Conservation (phyloP, 2,329 filamentous ascomycete genomes). For the Colletotrichum plurivorum region DNA sequence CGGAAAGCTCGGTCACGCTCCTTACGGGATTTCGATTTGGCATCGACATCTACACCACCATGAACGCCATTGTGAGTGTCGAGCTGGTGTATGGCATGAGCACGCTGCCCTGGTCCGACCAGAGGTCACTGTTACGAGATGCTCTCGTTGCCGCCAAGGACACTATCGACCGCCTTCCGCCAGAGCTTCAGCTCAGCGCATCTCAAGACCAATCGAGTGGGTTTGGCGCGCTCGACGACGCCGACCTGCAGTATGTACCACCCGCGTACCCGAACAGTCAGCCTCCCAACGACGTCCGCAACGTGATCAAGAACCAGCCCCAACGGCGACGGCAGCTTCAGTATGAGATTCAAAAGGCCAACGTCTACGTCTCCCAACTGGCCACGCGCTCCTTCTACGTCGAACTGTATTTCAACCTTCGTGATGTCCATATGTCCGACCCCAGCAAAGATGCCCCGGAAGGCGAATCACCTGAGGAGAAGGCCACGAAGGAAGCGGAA, state of each 20-base stretch:
- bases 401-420: slow-evolving; percentile 86
- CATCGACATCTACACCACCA: slow-evolving; percentile 83
- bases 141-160: slow-evolving; percentile 79
- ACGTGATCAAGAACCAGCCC: slow-evolving; percentile 63
- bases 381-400: slow-evolving; percentile 88
- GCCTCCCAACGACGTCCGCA: slow-evolving; percentile 65
- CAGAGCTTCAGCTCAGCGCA: slow-evolving; percentile 73
- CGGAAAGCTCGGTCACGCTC: slow-evolving; percentile 76
- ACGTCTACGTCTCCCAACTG: slow-evolving; percentile 87
- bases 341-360: slow-evolving; percentile 92
- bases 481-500: slow-evolving; percentile 55
- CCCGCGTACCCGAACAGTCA: slow-evolving; percentile 63
- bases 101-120: slow-evolving; percentile 82
- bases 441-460: slow-evolving; percentile 54
- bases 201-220: slow-evolving; percentile 52
- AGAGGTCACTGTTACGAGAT: slow-evolving; percentile 79
- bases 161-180: slow-evolving; percentile 76
- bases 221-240: slow-evolving; percentile 59
- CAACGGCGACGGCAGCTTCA: slow-evolving; percentile 72
- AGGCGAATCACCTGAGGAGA: slow-evolving; percentile 53
- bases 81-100: slow-evolving; percentile 87
- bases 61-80: slow-evolving; percentile 83
- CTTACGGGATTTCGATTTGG: slow-evolving; percentile 87
- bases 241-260: slow-evolving; percentile 66
- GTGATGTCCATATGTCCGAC: slow-evolving; percentile 73